Evolutionary conservation across 169 alveolate genomes (phyloP).

Genomic region (Eimeria tenella): DNA sequence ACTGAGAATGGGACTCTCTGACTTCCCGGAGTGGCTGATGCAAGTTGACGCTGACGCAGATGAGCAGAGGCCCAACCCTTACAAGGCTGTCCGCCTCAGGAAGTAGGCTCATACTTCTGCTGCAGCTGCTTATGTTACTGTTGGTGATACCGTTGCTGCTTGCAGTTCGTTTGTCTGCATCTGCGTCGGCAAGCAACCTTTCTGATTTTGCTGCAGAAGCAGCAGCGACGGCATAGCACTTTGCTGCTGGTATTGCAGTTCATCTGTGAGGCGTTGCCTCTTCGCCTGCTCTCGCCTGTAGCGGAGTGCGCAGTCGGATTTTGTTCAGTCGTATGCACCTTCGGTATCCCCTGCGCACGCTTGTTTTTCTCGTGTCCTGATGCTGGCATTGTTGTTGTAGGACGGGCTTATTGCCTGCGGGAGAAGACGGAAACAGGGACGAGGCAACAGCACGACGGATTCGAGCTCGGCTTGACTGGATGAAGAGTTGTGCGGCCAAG

Average conservation of each 20-base stretch:
- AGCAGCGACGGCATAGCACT: too few species aligned
- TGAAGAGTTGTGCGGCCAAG: neutral
- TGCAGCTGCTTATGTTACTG: neutral
- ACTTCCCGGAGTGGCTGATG: constrained; percentile 33
- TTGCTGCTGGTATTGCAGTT: too few species aligned
- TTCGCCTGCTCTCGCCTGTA: neutral
- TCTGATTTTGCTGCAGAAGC: neutral
- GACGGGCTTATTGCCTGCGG: neutral
- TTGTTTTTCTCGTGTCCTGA: too few species aligned
- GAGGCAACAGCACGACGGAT: constrained; percentile 14
- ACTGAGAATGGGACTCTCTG: constrained; percentile 40
- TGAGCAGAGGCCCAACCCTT: constrained; percentile 51
- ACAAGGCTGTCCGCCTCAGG: constrained; percentile 59
- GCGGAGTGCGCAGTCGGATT: neutral
- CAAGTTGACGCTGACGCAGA: constrained; percentile 54
- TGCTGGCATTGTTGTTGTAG: neutral
- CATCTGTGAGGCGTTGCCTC: neutral
- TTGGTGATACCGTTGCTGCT: constrained; percentile 27
- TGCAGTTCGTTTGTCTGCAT: neutral
- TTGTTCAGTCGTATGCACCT: too few species aligned
- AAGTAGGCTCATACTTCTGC: constrained; percentile 14
- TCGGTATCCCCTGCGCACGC: too few species aligned
- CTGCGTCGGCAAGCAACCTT: neutral
- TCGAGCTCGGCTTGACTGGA: neutral
- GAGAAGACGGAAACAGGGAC: neutral